phyloP scores from a whole-genome alignment of 2,329 filamentous ascomycete species.

The Cordyceps fumosorosea region DNA sequence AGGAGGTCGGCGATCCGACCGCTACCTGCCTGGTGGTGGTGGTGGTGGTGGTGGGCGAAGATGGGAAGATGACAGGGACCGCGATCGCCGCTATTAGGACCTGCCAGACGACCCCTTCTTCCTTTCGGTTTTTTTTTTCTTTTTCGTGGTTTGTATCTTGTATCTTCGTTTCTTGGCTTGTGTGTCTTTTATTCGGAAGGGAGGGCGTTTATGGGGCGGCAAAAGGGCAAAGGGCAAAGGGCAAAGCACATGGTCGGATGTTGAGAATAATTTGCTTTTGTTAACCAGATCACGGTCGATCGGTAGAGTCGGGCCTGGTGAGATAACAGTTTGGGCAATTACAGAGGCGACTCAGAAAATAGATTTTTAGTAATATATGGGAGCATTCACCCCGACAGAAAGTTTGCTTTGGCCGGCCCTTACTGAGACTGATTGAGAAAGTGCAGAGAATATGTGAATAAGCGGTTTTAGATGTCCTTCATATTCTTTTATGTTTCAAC shows the following conservation, averaged over 20 bases:
- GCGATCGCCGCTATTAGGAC: constrained; percentile 6
- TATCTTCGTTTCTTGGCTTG: background rate
- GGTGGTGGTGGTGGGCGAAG: constrained; percentile 19
- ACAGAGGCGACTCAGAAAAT: background rate
- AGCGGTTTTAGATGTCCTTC: background rate
- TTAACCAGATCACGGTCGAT: background rate
- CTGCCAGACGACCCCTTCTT: background rate
- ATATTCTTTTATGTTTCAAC: background rate
- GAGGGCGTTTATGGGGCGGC: background rate
- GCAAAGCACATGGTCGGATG: background rate
- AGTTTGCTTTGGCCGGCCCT: background rate
- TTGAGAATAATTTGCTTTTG: background rate
- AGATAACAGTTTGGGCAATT: background rate
- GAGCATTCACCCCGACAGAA: background rate
- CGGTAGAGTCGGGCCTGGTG: background rate
- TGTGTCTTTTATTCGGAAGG: background rate
- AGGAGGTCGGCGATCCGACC: constrained; percentile 23
- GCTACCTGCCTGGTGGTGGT: constrained; percentile 25
- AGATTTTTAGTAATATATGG: background rate
- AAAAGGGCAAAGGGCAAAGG: background rate
- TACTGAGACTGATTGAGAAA: background rate
- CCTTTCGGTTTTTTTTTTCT: background rate
- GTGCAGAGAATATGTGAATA: background rate
- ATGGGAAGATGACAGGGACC: constrained; percentile 4
- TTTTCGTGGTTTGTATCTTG: background rate